Evolutionary conservation across 1,284 basidiomycete genomes (phyloP).

Genomic region (Peniophora sp.): DNA sequence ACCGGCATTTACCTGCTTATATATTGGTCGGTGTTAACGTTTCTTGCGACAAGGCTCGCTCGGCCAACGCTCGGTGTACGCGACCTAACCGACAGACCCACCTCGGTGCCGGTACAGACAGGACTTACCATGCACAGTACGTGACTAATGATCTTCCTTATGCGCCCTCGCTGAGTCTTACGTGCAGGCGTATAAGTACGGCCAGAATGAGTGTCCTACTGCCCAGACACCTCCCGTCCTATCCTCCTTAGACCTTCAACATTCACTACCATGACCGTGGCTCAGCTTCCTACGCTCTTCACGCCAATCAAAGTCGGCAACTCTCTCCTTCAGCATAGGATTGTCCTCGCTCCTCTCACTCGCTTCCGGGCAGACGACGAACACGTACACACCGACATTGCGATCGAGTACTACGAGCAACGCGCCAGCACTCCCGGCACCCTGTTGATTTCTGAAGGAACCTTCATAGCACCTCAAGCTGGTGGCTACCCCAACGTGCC

Average conservation of each 20-base stretch:
- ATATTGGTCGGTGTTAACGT: no score
- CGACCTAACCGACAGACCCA: no score
- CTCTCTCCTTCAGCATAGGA: conserved; percentile 18
- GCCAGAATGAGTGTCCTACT: no score
- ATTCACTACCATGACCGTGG: not conserved
- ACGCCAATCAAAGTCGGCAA: conserved; percentile 22
- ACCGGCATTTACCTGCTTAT: no score
- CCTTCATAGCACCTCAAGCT: conserved; percentile 16
- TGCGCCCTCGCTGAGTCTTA: no score
- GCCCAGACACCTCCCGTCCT: not conserved
- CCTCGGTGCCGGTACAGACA: no score
- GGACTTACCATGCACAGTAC: no score
- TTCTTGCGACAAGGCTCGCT: no score
- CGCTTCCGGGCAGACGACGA: conserved; percentile 20
- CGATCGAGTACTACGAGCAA: conserved; percentile 9
- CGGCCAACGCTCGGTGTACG: no score
- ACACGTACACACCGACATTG: conserved; percentile 13
- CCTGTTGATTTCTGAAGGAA: conserved; percentile 24
- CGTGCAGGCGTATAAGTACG: no score
- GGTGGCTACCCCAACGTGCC: conserved; percentile 16
- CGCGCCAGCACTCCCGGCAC: conserved; percentile 19
- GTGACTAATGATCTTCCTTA: no score
- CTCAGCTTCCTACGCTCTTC: conserved; percentile 14
- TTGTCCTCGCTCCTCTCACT: conserved; percentile 27
- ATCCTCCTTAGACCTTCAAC: not conserved